These are phyloP conservation scores for Neurospora intermedia DNA, from an alignment of 495 filamentous ascomycete genomes.

Conservation along the genomic window DNA sequence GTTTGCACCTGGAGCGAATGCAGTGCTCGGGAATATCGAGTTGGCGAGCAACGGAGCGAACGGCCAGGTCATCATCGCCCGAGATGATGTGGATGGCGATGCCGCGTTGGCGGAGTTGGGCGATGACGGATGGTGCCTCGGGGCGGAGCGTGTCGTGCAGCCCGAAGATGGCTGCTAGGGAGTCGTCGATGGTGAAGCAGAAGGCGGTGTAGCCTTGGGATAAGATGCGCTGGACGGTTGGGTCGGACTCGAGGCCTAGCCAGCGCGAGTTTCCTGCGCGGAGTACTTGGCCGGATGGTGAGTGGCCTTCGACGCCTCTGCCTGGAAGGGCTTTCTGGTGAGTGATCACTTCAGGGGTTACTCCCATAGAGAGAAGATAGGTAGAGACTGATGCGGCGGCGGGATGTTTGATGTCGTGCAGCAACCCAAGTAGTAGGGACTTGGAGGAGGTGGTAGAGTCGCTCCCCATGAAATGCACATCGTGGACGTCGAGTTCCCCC, in stretches of 20 bases:
- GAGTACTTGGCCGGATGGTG: constrained; percentile 15
- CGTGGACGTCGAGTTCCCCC: constrained; percentile 44
- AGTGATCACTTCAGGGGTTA: constrained; percentile 23
- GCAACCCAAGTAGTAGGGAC: constrained; percentile 25
- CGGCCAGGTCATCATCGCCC: constrained; percentile 55
- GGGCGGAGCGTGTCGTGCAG: constrained; percentile 49
- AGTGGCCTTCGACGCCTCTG: constrained; percentile 28
- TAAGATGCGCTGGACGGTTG: constrained; percentile 34
- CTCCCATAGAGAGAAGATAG: constrained; percentile 30
- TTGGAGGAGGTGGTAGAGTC: constrained; percentile 2
- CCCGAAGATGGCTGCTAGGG: constrained; percentile 46
- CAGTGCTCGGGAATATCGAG: constrained; percentile 42
- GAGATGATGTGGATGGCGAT: constrained; percentile 56
- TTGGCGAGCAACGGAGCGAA: constrained; percentile 39
- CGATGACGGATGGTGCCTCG: constrained; percentile 41
- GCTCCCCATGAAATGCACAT: constrained; percentile 23
- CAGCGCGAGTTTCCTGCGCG: constrained; percentile 56
- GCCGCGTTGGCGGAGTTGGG: constrained; percentile 39
- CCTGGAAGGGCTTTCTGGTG: constrained; percentile 40
- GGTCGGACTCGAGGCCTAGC: constrained; percentile 33
- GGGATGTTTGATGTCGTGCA: constrained; percentile 51
- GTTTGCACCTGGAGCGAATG: constrained; percentile 42
- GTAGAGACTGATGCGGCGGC: constrained; percentile 50
- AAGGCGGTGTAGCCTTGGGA: constrained; percentile 46
- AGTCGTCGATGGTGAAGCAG: constrained; percentile 45